Evolutionary conservation across 2,329 filamentous ascomycete genomes (phyloP), one percentile per base, ranked within the genome.

Genomic region (Elsinoe ampelina): DNA sequence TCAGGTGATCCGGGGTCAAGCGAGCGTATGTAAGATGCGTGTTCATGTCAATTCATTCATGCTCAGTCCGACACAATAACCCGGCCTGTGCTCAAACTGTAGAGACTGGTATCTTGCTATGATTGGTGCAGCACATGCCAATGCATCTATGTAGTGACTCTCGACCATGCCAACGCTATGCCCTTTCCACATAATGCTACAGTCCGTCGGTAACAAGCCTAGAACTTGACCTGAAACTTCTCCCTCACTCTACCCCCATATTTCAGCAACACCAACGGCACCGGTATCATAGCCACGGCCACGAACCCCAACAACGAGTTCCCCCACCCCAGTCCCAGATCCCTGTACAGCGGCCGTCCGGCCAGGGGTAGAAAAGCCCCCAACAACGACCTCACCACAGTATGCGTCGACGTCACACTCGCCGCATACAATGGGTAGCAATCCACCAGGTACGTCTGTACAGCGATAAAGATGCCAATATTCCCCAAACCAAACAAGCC

Each of bases 391-490:
- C 82, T 69, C 3, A 85, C 66, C 2, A 86, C 77, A 0, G 83
- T 84, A 61, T 78, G 84, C 1, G 83, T 83, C 0, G 85, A 84
- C 0, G 86, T 77, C 0, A 82, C 84, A 3, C 76, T 78, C 12
- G 85, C 83, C 1, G 82, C 80, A 60, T 83, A 80, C 58, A 75
- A 68, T 0, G 75, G 72, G 63, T 78, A 85, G 1, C 78, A 76
- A 57, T 87, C 83, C 36, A 86, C 78, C 2, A 87, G 75, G 62
- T 88, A 89, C 2, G 80, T 81, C 57, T 63, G 63, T 17, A 66
- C 60, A 38, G 61, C 61, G 57, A 66, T 64, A 56, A 67, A 64
- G 10, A 61, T 59, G 3, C 59, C 61, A n/a, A 67, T 60, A 11
- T 65, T 19, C 2, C 65, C 66, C 2, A 67, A 26, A 13, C 64